Evolutionary conservation across 371 early-diverging fungal species (phyloP).

Genomic region (Apophysomyces ossiformis): DNA sequence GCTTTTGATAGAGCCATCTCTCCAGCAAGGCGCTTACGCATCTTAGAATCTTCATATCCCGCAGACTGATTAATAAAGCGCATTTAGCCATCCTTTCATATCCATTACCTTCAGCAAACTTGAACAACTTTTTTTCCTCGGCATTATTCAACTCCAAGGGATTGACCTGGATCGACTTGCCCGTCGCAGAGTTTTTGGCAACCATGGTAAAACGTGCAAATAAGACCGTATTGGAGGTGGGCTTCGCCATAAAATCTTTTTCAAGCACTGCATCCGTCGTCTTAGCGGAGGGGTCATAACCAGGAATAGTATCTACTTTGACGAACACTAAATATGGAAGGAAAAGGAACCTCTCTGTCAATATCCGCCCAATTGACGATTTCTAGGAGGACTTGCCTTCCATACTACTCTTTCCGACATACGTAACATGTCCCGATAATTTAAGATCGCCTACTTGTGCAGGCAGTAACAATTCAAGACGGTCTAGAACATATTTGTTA

Average conservation of each 20-base stretch:
- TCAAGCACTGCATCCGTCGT: conserved; percentile 10
- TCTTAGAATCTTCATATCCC: conserved; percentile 57
- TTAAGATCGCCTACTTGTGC: conserved; percentile 76
- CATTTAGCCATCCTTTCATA: not conserved
- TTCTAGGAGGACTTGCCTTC: conserved; percentile 53
- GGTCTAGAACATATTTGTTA: conserved; percentile 35
- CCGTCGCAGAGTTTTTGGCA: conserved; percentile 77
- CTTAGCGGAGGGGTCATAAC: conserved; percentile 23
- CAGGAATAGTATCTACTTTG: conserved; percentile 60
- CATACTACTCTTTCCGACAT: conserved; percentile 91
- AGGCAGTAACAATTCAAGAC: conserved; percentile 79
- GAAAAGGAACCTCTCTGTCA: not conserved
- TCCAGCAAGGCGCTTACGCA: conserved; percentile 62
- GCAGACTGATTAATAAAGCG: not conserved
- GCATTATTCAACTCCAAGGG: conserved; percentile 76
- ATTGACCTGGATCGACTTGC: conserved; percentile 75
- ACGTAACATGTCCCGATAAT: conserved; percentile 79
- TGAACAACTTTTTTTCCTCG: conserved; percentile 73
- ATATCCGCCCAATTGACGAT: not conserved
- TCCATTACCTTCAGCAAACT: conserved; percentile 65
- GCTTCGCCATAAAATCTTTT: conserved; percentile 25
- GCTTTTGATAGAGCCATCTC: conserved; percentile 63
- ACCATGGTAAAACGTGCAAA: conserved; percentile 93
- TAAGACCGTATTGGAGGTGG: conserved; percentile 62
- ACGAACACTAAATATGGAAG: conserved; percentile 56